A percentile compares a stretch with the other conserved stretches of the same genome.
These are phyloP conservation scores for Gossypium schwendimanii DNA, from an alignment of 441 rosid species.

Conservation along the genomic window DNA sequence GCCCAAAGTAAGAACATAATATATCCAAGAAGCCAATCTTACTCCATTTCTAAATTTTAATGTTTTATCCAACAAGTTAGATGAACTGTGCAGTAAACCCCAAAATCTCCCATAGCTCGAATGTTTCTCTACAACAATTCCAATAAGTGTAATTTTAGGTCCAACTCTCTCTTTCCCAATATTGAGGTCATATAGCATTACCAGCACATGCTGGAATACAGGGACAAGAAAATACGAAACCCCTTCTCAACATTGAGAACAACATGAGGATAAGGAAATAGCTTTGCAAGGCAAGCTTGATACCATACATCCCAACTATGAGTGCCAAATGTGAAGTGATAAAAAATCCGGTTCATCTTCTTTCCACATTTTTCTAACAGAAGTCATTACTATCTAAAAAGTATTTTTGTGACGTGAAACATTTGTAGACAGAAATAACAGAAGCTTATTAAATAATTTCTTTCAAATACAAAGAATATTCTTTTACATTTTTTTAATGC, in stretches of 20 bases:
- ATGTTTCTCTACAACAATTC: not conserved
- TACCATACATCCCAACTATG: not conserved
- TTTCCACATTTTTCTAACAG: not conserved
- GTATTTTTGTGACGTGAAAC: not conserved
- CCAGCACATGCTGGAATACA: not conserved
- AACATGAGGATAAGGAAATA: not conserved
- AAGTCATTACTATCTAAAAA: not conserved
- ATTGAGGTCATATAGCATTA: not conserved
- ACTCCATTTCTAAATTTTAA: not conserved
- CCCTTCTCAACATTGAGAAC: not conserved
- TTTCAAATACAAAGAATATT: not conserved
- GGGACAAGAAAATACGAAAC: not conserved
- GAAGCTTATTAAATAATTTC: not conserved
- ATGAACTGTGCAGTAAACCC: not conserved
- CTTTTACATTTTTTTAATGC: not conserved
- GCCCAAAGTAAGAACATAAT: not conserved
- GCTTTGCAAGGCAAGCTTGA: not conserved
- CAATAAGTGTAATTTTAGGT: not conserved
- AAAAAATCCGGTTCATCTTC: not conserved
- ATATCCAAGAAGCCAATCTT: not conserved
- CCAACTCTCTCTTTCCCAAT: not conserved
- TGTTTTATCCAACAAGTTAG: not conserved
- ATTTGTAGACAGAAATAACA: not conserved
- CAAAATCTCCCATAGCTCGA: not conserved
- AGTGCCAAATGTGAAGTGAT: not conserved